Percentiles rank a stretch among this genome's conserved stretches.
These are phyloP conservation scores for Arabis alpina DNA, from an alignment of 345 rosid genomes.

Conservation along the genomic window DNA sequence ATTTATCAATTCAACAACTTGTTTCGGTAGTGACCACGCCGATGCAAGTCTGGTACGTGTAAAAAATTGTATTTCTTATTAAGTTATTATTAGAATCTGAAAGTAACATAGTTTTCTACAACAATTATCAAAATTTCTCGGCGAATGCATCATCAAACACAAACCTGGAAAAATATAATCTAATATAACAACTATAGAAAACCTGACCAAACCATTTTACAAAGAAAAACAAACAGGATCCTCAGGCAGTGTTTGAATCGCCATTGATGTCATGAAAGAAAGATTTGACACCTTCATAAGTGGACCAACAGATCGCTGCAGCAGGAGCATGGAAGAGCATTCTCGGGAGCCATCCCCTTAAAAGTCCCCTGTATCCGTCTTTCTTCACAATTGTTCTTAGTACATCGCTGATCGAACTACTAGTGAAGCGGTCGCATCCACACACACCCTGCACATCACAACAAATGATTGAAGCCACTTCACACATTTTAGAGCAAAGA, in stretches of 20 bases:
- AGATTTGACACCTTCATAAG: constrained; percentile 67
- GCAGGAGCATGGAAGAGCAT: constrained; percentile 82
- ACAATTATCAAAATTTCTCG: constrained; percentile 25
- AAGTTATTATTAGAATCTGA: constrained; percentile 7
- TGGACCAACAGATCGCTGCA: constrained; percentile 77
- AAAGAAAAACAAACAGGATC: constrained; percentile 11
- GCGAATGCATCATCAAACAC: constrained; percentile 17
- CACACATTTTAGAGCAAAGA: constrained; percentile 2
- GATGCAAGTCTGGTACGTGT: not conserved
- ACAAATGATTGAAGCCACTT: constrained; percentile 10
- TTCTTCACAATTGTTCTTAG: constrained; percentile 48
- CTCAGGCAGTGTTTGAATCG: constrained; percentile 36
- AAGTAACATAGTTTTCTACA: constrained; percentile 31
- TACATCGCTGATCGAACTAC: constrained; percentile 60
- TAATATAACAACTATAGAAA: constrained; percentile 1
- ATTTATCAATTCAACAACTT: no score
- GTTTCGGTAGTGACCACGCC: not conserved
- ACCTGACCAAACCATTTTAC: constrained; percentile 27
- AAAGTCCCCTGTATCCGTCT: constrained; percentile 62
- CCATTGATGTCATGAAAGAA: constrained; percentile 53
- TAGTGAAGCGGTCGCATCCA: constrained; percentile 87
- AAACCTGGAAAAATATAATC: constrained; percentile 15
- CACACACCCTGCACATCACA: constrained; percentile 78
- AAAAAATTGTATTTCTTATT: not conserved
- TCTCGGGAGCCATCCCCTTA: constrained; percentile 77